Conservation (phyloP, 371 early-diverging fungal species). For the Saksenaea vasiformis region DNA sequence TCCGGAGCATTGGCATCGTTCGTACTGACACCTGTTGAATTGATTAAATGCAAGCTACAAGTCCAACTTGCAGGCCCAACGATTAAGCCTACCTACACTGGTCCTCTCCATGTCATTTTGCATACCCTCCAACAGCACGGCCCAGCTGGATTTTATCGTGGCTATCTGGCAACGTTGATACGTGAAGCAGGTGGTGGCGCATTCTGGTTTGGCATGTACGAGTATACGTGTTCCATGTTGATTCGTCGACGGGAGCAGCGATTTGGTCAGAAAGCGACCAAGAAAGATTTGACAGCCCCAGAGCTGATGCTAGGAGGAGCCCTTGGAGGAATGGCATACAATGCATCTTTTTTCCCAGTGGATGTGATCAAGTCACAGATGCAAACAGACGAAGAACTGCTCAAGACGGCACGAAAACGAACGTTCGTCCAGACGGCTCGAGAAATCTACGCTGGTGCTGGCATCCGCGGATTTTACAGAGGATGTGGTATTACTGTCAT, state of each 20-base stretch:
- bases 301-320: constrained; percentile 90
- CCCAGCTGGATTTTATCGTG: constrained; percentile 82
- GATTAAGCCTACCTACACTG: constrained; percentile 42
- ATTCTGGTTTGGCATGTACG: constrained; percentile 96
- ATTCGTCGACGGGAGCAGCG: constrained; percentile 46
- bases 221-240: constrained; percentile 68
- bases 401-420: constrained; percentile 15
- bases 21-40: constrained; percentile 92
- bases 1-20: constrained; percentile 88
- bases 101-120: constrained; percentile 75
- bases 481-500: constrained; percentile 93
- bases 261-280: constrained; percentile 33
- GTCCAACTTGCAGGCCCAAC: constrained; percentile 70
- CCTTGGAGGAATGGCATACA: constrained; percentile 91
- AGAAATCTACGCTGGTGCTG: constrained; percentile 76
- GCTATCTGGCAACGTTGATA: constrained; percentile 85
- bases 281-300: constrained; percentile 59
- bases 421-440: constrained; percentile 62
- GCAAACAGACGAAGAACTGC: constrained; percentile 82
- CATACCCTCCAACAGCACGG: constrained; percentile 75
- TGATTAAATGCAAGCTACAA: constrained; percentile 95
- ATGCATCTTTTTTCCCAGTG: constrained; percentile 87
- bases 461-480: constrained; percentile 86
- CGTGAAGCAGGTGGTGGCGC: constrained; percentile 93
- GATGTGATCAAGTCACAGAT: constrained; percentile 94